Base-by-base conservation (phyloP, 2,329 filamentous ascomycete genomes). In the Tolypocladium ovalisporum region DNA sequence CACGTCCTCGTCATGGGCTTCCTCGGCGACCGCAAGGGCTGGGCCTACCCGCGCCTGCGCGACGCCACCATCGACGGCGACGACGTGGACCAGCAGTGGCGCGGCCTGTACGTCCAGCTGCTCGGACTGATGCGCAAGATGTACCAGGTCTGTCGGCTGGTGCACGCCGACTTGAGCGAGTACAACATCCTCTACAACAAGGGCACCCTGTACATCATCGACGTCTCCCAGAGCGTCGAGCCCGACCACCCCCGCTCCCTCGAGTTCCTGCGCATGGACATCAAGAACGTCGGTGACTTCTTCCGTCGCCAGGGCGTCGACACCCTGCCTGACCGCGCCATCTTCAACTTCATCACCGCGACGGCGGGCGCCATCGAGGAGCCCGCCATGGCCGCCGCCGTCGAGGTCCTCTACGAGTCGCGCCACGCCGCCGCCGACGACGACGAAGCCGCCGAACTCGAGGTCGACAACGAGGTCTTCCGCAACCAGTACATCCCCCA, bases 1-100 rank as follows among this genome's bases (percentile, higher is more conserved):
- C 92, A 99, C 67, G 93, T 99, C 6, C 80, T 99, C 2, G 89
- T 95, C 57, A 99, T 99, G 94, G 84, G 84, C 36, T 96, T 99
- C 70, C 75, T 99, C 3, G 94, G 94, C 36, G 90, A 93, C 72
- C 84, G 81, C 59, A 91, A 89, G 66, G 94, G 94, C 13, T 88
- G 88, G 74, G 87, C 93, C 0, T 95, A 93, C 53, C 94, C 94
- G 10, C 83, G 93, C 40, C 79, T 99, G 39, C 89, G 91, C 60
- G 93, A 99, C 66, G 89, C 90, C n/a, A 81, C 83, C 36, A 82
- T 97, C 51, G 73, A 80, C 12, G 83, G 83, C 8, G 80, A 88
- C 1, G 85, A 89, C 36, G 76, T 82, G 0, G 86, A 89, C 35
- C 75, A 82, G 52, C 85, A 86, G 67, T 97, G 91, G 90, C 80